phyloP scores from a whole-genome alignment of 305 asterid genomes.

The Solanum hybrid region DNA sequence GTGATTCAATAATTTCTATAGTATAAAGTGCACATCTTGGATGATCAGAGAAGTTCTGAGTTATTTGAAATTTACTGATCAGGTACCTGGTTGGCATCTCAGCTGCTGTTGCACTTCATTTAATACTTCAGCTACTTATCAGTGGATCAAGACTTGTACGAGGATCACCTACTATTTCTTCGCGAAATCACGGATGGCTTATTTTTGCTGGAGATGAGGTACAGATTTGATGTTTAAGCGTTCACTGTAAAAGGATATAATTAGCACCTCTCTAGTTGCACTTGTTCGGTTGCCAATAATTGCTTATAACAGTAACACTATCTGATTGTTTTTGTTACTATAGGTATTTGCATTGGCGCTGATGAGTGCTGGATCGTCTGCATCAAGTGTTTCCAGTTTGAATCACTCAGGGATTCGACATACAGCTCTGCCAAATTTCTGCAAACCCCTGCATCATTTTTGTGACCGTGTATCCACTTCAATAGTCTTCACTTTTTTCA shows the following conservation, averaged over 20 bases:
- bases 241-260: neutral
- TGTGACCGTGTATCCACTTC: conserved; percentile 70
- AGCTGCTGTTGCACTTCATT: conserved; percentile 61
- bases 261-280: neutral
- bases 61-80: conserved; percentile 6
- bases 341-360: conserved; percentile 63
- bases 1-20: neutral
- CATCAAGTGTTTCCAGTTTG: conserved; percentile 71
- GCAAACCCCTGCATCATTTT: conserved; percentile 60
- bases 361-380: conserved; percentile 94
- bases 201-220: conserved; percentile 85
- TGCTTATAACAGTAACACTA: neutral
- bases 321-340: neutral
- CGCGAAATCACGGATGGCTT: conserved; percentile 65
- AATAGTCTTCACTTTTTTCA: conserved; percentile 53
- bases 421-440: conserved; percentile 71
- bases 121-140: conserved; percentile 56
- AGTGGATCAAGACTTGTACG: conserved; percentile 30
- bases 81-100: conserved; percentile 82
- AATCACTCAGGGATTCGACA: conserved; percentile 74
- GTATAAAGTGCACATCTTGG: neutral
- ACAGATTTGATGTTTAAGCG: neutral
- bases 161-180: conserved; percentile 37
- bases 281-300: neutral
- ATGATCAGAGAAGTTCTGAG: neutral